Evolutionary conservation across 1,284 basidiomycete species (phyloP).

Genomic region (Cutaneotrichosporon dermatis): DNA sequence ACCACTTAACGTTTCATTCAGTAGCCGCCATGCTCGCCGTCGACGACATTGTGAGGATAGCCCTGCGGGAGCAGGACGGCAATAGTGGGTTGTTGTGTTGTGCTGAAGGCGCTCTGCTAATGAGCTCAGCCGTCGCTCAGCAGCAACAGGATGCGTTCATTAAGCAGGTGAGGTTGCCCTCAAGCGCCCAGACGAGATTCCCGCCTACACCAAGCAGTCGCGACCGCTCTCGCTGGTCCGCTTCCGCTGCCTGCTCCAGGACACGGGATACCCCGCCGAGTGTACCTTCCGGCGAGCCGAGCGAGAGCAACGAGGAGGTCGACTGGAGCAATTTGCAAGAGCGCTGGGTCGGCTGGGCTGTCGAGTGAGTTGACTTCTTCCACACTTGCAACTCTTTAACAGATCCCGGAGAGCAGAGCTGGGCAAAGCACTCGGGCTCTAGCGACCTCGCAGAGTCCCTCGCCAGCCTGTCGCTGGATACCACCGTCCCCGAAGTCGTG

Average conservation of each 20-base stretch:
- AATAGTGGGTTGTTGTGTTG: neutral
- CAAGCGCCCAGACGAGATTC: slow-evolving; percentile 26
- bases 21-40: slow-evolving; percentile 22
- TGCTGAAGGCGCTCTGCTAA: neutral
- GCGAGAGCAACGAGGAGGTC: slow-evolving; percentile 4
- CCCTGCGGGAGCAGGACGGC: slow-evolving; percentile 37
- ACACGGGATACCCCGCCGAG: slow-evolving; percentile 47
- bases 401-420: slow-evolving; percentile 39
- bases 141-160: slow-evolving; percentile 12
- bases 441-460: neutral
- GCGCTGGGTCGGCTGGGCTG: slow-evolving; percentile 48
- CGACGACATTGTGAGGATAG: slow-evolving; percentile 35
- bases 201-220: slow-evolving; percentile 21
- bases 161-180: slow-evolving; percentile 9
- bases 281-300: slow-evolving; percentile 35
- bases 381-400: neutral
- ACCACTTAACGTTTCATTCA: neutral
- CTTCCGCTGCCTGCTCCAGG: slow-evolving; percentile 47
- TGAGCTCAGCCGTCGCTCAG: slow-evolving; percentile 1
- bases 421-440: slow-evolving; percentile 16
- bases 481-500: slow-evolving; percentile 18
- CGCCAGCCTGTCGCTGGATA: neutral
- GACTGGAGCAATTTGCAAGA: slow-evolving; percentile 42
- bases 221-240: slow-evolving; percentile 35
- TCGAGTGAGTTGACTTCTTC: slow-evolving; percentile 33